Percentiles rank a stretch among this genome's conserved stretches.
Evolutionary conservation across 2,329 filamentous ascomycete genomes (phyloP).

Genomic region (Beauveria varroae): DNA sequence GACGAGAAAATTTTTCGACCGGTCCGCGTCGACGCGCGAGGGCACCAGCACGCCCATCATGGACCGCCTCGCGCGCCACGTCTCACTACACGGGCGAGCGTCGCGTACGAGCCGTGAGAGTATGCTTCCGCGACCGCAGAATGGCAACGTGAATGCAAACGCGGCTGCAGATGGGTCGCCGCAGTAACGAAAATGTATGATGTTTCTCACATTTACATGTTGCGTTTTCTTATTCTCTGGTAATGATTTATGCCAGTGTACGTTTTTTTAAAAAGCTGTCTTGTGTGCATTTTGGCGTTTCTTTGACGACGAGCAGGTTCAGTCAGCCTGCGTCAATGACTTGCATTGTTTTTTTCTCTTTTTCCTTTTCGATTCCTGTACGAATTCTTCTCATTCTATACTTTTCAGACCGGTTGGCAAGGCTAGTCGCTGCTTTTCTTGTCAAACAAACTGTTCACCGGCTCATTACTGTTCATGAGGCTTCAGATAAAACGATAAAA

Average conservation of each 20-base stretch:
- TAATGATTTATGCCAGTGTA: background rate
- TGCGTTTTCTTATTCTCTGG: background rate
- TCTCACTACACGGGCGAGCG: constrained; percentile 23
- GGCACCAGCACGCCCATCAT: constrained; percentile 12
- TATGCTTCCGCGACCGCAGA: constrained; percentile 42
- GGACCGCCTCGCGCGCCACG: constrained; percentile 30
- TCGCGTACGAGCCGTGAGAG: constrained; percentile 33
- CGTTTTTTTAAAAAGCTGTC: background rate
- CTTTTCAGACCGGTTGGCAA: background rate
- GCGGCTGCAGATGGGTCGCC: background rate
- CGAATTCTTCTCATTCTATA: background rate
- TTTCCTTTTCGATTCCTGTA: constrained; percentile 6
- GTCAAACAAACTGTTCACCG: background rate
- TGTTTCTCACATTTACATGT: background rate
- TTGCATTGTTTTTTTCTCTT: background rate
- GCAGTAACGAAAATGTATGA: background rate
- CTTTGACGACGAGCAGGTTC: constrained; percentile 4
- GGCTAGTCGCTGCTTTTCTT: background rate
- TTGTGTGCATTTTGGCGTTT: background rate
- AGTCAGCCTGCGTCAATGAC: background rate
- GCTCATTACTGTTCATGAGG: background rate
- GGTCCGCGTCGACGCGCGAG: constrained; percentile 8
- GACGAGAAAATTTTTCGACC: constrained; percentile 7
- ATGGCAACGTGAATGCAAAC: background rate
- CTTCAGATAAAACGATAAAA: constrained; percentile 6